A percentile compares a stretch with the other conserved stretches of the same genome.
These are phyloP conservation scores for Didymella lethalis DNA, from an alignment of 2,329 filamentous ascomycete species.

Conservation along the genomic window DNA sequence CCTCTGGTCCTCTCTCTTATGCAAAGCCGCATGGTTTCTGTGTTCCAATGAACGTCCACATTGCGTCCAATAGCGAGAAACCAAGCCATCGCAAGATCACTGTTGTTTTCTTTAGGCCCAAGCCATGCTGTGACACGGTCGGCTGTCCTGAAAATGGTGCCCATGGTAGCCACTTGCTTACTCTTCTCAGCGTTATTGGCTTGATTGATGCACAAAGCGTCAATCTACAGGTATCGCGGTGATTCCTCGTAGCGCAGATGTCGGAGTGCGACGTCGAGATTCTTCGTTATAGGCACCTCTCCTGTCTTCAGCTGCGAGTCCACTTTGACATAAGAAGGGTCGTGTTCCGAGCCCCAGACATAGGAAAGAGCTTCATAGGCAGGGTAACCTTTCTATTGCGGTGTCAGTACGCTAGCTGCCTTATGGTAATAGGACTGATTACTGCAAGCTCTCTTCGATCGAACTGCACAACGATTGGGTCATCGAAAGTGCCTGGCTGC, in stretches of 20 bases:
- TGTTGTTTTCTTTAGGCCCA: neutral
- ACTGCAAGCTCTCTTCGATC: neutral
- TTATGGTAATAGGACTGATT: neutral
- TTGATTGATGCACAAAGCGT: constrained; percentile 1
- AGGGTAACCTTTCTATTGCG: neutral
- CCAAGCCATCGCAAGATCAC: neutral
- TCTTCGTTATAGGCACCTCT: neutral
- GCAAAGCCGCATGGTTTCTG: neutral
- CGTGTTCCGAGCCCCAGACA: neutral
- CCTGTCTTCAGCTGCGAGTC: neutral
- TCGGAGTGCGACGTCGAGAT: constrained; percentile 1
- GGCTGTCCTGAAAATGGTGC: neutral
- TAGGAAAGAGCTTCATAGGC: neutral
- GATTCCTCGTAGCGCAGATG: neutral
- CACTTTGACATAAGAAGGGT: neutral
- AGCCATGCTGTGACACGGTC: neutral
- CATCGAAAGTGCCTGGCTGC: neutral
- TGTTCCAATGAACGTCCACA: neutral
- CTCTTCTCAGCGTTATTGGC: neutral
- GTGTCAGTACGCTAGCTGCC: neutral
- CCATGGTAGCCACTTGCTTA: neutral
- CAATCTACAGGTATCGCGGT: neutral
- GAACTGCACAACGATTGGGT: neutral
- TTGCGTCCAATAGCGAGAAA: neutral
- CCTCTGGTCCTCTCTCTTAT: neutral